These are phyloP conservation scores for Epichloe scottii DNA, from an alignment of 2,329 filamentous ascomycete species.

Conservation along the genomic window DNA sequence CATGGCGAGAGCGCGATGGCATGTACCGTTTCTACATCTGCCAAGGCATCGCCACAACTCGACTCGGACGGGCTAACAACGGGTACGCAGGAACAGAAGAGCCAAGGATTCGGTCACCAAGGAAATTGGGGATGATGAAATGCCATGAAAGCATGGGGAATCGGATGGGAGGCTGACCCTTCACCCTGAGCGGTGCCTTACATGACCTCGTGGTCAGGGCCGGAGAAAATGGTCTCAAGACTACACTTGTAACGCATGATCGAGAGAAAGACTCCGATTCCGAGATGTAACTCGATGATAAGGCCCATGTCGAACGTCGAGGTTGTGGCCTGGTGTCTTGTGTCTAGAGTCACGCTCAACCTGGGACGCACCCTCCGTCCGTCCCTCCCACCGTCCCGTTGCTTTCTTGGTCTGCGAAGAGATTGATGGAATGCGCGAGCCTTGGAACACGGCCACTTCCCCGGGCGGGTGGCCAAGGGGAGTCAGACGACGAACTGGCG, in stretches of 20 bases:
- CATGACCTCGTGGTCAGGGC: conserved; percentile 17
- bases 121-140: background rate
- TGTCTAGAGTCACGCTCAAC: conserved; percentile 24
- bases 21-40: background rate
- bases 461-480: conserved; percentile 1
- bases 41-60: background rate
- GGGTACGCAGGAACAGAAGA: conserved; percentile 3
- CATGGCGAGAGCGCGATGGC: background rate
- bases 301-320: conserved; percentile 12
- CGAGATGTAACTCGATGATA: conserved; percentile 17
- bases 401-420: too few relatives aligned
- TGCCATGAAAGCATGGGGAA: background rate
- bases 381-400: background rate
- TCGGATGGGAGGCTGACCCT: conserved; percentile 9
- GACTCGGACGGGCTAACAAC: background rate
- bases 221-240: conserved; percentile 7
- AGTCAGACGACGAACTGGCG: conserved; percentile 7
- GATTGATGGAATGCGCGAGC: background rate
- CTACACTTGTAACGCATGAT: conserved; percentile 14
- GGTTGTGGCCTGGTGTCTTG: conserved; percentile 22
- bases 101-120: conserved; percentile 2
- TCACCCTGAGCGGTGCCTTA: conserved; percentile 13
- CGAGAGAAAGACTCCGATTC: conserved; percentile 13
- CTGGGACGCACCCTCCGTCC: conserved; percentile 13
- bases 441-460: background rate